Percentiles rank a stretch among this genome's conserved stretches.
Conservation (phyloP, 495 filamentous ascomycete species). For the Sporormia fimetaria region DNA sequence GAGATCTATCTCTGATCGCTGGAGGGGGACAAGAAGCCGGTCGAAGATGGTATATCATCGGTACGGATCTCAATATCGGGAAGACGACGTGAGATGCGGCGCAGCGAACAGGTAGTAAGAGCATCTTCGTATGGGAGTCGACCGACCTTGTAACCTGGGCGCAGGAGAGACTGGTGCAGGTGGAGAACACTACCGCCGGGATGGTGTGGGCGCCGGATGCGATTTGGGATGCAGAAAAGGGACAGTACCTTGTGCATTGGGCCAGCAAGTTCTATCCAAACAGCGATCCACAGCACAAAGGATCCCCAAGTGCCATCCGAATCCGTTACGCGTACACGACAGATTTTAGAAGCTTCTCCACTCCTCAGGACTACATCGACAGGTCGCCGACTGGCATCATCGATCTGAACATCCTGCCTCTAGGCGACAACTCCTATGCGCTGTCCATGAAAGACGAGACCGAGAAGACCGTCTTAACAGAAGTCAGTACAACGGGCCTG, state of each 20-base stretch:
- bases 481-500: slow-evolving; percentile 37
- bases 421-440: slow-evolving; percentile 31
- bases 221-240: slow-evolving; percentile 41
- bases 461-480: slow-evolving; percentile 40
- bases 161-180: slow-evolving; percentile 38
- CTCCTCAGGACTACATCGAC: slow-evolving; percentile 17
- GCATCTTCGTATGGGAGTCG: slow-evolving; percentile 46
- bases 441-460: slow-evolving; percentile 46
- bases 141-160: slow-evolving; percentile 40
- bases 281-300: slow-evolving; percentile 11
- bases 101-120: slow-evolving; percentile 38
- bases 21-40: slow-evolving; percentile 40
- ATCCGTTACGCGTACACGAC: slow-evolving; percentile 18
- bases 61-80: slow-evolving; percentile 43
- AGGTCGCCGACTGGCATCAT: slow-evolving; percentile 20
- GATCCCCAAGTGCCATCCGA: slow-evolving; percentile 7
- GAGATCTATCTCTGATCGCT: slow-evolving; percentile 39
- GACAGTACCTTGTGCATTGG: slow-evolving; percentile 44
- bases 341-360: slow-evolving; percentile 12
- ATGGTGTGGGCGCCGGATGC: slow-evolving; percentile 49
- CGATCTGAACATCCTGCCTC: slow-evolving; percentile 35
- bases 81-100: slow-evolving; percentile 44
- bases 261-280: slow-evolving; percentile 37
- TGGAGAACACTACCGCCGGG: slow-evolving; percentile 38
- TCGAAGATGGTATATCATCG: slow-evolving; percentile 45